These are phyloP conservation scores for Lippia alba DNA, from an alignment of 305 asterid genomes.

Conservation along the genomic window DNA sequence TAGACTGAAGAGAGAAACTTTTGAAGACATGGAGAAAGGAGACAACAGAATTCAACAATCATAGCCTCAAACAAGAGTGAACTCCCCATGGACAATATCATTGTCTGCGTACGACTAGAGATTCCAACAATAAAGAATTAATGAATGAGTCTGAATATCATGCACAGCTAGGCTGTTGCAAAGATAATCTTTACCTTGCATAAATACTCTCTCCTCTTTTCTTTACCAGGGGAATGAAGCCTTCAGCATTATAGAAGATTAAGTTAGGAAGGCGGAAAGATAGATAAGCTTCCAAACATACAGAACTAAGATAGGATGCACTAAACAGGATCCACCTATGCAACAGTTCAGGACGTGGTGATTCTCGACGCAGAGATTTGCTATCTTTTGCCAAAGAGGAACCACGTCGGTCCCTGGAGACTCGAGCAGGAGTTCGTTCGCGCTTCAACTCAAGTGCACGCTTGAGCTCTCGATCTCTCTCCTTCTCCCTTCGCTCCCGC, in stretches of 20 bases:
- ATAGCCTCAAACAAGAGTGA: slow-evolving; percentile 30
- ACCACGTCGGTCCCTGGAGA: slow-evolving; percentile 81
- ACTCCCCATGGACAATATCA: slow-evolving; percentile 19
- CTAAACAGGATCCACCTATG: slow-evolving; percentile 90
- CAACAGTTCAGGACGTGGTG: slow-evolving; percentile 80
- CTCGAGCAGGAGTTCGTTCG: slow-evolving; percentile 80
- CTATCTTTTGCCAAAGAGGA: slow-evolving; percentile 76
- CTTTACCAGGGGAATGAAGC: slow-evolving; percentile 95
- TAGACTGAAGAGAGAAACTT: slow-evolving; percentile 22
- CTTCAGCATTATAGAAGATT: slow-evolving; percentile 91
- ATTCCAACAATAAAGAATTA: slow-evolving; percentile 34
- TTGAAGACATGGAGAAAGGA: slow-evolving; percentile 34
- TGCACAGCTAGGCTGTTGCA: slow-evolving; percentile 54
- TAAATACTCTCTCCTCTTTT: slow-evolving; percentile 88
- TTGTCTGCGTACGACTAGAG: slow-evolving; percentile 34
- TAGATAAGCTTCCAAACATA: slow-evolving; percentile 66
- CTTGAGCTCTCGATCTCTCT: slow-evolving; percentile 72
- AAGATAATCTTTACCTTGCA: slow-evolving; percentile 88
- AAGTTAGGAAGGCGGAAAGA: slow-evolving; percentile 79
- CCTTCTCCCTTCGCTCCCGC: slow-evolving; percentile 83
- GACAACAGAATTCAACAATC: slow-evolving; percentile 33
- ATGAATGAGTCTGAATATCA: slow-evolving; percentile 45
- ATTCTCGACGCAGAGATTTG: slow-evolving; percentile 74
- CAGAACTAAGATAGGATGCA: slow-evolving; percentile 63
- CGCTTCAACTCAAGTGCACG: slow-evolving; percentile 64